phyloP scores from a whole-genome alignment of 345 rosid species.

The Sisymbrium altissimum region DNA sequence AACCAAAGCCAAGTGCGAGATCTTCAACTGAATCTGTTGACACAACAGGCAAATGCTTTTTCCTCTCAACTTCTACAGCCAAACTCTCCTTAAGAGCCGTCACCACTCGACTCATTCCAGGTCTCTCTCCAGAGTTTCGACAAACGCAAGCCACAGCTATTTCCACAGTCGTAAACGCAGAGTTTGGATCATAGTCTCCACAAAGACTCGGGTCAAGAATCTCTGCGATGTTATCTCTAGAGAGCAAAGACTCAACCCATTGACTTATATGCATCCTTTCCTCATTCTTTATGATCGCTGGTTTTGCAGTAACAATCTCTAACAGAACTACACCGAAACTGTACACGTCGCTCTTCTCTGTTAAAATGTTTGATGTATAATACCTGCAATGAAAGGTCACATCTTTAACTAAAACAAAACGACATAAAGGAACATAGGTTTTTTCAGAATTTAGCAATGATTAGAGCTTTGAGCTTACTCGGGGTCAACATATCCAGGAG shows the following conservation, averaged over 20 bases:
- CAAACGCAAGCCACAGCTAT: conserved; percentile 46
- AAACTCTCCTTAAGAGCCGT: conserved; percentile 39
- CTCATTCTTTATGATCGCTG: conserved; percentile 31
- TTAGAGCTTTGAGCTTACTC: conserved; percentile 41
- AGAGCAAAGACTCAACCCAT: conserved; percentile 41
- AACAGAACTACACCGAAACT: conserved; percentile 54
- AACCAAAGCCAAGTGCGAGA: conserved; percentile 32
- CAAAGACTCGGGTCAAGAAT: conserved; percentile 47
- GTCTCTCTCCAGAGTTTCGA: conserved; percentile 32
- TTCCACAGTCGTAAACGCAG: conserved; percentile 46
- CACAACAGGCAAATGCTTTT: not conserved
- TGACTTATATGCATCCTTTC: conserved; percentile 36
- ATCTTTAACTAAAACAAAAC: not conserved
- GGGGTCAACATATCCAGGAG: conserved; percentile 58
- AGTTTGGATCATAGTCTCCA: conserved; percentile 39
- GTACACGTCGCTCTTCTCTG: conserved; percentile 58
- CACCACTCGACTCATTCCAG: conserved; percentile 41
- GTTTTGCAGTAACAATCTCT: conserved; percentile 49
- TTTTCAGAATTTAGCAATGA: not conserved
- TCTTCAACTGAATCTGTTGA: conserved; percentile 35
- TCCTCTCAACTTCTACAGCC: conserved; percentile 27
- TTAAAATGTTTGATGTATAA: conserved; percentile 37
- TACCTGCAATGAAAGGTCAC: conserved; percentile 19
- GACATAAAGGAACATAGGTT: not conserved
- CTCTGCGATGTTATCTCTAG: conserved; percentile 38